A percentile compares a stretch with the other conserved stretches of the same genome.
These are phyloP conservation scores for Cladorrhinum sp. DNA, from an alignment of 2,329 filamentous ascomycete species.

Conservation along the genomic window DNA sequence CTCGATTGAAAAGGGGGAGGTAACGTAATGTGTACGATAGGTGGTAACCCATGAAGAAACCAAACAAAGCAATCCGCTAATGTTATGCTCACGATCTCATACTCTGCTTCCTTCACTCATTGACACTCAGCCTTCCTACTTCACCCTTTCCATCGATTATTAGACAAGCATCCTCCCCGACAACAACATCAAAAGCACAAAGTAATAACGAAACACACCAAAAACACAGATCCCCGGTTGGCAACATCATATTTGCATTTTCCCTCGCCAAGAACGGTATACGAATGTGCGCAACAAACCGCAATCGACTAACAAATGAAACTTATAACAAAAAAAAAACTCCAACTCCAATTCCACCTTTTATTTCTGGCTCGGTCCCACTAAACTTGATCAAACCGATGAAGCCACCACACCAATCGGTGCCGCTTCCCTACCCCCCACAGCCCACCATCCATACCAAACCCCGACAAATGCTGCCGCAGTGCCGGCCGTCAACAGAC, in stretches of 20 bases:
- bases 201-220: background rate
- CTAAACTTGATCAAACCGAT: background rate
- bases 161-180: too few species aligned
- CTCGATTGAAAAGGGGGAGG: too few species aligned
- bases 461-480: slow-evolving; percentile 17
- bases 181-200: too few species aligned
- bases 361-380: background rate
- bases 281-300: background rate
- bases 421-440: background rate
- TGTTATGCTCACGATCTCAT: too few species aligned
- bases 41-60: too few species aligned
- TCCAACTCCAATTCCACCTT: background rate
- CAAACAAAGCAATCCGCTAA: too few species aligned
- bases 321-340: background rate
- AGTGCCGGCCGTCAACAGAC: slow-evolving; percentile 18
- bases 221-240: background rate
- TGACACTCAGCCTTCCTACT: too few species aligned
- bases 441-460: slow-evolving; percentile 17
- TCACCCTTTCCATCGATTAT: too few species aligned
- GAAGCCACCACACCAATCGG: background rate
- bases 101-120: too few species aligned
- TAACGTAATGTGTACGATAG: too few species aligned
- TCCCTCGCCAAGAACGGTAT: too few species aligned
- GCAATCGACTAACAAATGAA: background rate
- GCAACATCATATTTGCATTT: background rate